Evolutionary conservation across 176 grass and related monocot genomes (phyloP).

Genomic region (Hordeum marinum): DNA sequence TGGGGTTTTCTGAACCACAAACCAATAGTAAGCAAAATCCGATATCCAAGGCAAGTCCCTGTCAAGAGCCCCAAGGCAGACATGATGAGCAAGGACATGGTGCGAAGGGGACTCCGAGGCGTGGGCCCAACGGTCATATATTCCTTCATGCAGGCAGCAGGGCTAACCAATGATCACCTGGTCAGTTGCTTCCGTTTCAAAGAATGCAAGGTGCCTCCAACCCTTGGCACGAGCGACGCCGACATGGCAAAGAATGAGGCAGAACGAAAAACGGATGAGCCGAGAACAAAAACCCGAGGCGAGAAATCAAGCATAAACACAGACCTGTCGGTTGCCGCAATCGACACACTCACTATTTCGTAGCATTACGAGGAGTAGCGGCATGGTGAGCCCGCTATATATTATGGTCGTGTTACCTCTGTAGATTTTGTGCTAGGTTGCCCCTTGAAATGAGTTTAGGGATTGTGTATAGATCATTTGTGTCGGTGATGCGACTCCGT

Average conservation of each 20-base stretch:
- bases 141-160: conserved; percentile 95
- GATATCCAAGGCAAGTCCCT: conserved; percentile 65
- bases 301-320: conserved; percentile 2
- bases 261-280: conserved; percentile 11
- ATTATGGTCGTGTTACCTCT: conserved; percentile 11
- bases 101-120: conserved; percentile 71
- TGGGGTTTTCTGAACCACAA: conserved; percentile 95
- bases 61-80: conserved; percentile 94
- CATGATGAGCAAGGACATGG: conserved; percentile 83
- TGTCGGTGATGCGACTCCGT: conserved; percentile 26
- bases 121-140: conserved; percentile 78
- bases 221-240: not conserved
- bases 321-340: conserved; percentile 10
- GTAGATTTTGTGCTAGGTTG: conserved; percentile 26
- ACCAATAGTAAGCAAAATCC: conserved; percentile 55
- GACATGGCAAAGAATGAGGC: conserved; percentile 2
- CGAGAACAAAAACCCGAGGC: not conserved
- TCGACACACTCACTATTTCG: conserved; percentile 47
- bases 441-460: not conserved
- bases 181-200: conserved; percentile 70
- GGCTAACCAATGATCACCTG: conserved; percentile 85
- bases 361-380: conserved; percentile 20
- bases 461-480: conserved; percentile 45
- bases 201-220: conserved; percentile 44
- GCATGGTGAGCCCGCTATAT: not conserved